Conservation (phyloP, 352 stramenopile species). For the Peronosclerospora sorghi region DNA sequence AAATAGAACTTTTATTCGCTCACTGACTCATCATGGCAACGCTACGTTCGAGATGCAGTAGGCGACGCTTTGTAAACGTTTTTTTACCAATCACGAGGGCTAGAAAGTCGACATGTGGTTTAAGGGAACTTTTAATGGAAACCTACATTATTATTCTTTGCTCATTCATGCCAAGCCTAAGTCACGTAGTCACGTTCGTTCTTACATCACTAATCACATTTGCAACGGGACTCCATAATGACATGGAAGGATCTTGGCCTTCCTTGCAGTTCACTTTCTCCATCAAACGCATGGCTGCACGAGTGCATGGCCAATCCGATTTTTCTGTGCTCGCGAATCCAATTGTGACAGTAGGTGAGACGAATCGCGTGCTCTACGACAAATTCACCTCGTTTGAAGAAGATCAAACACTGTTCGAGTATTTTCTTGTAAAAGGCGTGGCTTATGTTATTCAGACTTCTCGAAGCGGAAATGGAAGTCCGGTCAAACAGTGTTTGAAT, state of each 20-base stretch:
- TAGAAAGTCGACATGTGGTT: too few species aligned
- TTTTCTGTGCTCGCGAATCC: constrained; percentile 25
- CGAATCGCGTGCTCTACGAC: constrained; percentile 22
- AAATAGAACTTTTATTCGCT: too few species aligned
- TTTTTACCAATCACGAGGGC: too few species aligned
- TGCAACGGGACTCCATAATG: not conserved
- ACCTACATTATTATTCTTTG: too few species aligned
- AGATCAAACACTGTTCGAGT: constrained; percentile 13
- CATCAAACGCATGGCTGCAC: constrained; percentile 20
- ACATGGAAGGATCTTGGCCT: constrained; percentile 4
- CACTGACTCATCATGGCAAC: too few species aligned
- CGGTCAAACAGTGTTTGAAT: constrained; percentile 6
- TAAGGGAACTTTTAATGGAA: too few species aligned
- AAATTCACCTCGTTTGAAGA: constrained; percentile 15
- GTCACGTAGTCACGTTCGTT: not conserved
- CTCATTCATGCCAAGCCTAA: not conserved
- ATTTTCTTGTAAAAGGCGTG: constrained; percentile 18
- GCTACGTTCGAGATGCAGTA: too few species aligned
- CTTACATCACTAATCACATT: not conserved
- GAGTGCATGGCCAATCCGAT: constrained; percentile 18
- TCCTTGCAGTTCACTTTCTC: constrained; percentile 20
- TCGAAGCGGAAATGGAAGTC: not conserved
- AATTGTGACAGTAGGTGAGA: constrained; percentile 1
- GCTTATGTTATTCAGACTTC: constrained; percentile 9
- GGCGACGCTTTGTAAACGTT: too few species aligned